Evolutionary conservation across 371 early-diverging fungal species (phyloP), one percentile per base, ranked within the genome.

Genomic region (Rhizomucor miehei): DNA sequence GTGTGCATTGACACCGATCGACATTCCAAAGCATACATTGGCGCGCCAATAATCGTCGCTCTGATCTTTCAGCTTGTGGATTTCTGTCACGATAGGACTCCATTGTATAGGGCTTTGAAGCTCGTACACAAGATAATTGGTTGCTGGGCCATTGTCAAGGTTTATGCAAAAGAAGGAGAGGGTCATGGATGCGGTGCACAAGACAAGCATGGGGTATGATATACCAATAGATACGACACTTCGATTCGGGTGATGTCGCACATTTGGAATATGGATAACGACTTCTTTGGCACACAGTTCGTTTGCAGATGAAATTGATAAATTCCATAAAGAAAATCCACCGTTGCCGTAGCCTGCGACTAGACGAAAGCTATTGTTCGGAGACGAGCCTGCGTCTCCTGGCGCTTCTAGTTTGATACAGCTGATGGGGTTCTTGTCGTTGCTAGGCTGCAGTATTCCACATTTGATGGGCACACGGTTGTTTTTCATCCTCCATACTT

Each of bases 261-360:
- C 39, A 8, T 23, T 17, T 1, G 74, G 61, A 1, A 39, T 35
- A 54, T 74, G 56, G 24, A 21, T 44, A 1, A 52, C 40, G 3
- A 52, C 19, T 45, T 68, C 63, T 1, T 23, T 39, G 0, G 56
- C 52, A 0, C 13, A 34, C 9, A 57, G 23, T n/a, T 17, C 8
- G n/a, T n/a, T 16, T 17, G 24, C 23, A 1, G 17, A 14, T 16
- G 44, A 51, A 3, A 19, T n/a, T 11, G 47, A 21, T 17, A 73
- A 20, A 17, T 64, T 56, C 73, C 73, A 80, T 34, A 80, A 34
- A 0, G 63, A 56, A 38, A 77, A 71, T 24, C 73, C 71, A 9
- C 80, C 80, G 58, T 68, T 63, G 39, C 57, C 53, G 59, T 73
- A 67, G 13, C 80, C 77, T 21, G 63, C 71, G 14, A 69, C 57